A percentile compares a stretch with the other conserved stretches of the same genome.
Evolutionary conservation across 2,329 filamentous ascomycete genomes (phyloP).

Genomic region (Byssoonygena ceratinophila): DNA sequence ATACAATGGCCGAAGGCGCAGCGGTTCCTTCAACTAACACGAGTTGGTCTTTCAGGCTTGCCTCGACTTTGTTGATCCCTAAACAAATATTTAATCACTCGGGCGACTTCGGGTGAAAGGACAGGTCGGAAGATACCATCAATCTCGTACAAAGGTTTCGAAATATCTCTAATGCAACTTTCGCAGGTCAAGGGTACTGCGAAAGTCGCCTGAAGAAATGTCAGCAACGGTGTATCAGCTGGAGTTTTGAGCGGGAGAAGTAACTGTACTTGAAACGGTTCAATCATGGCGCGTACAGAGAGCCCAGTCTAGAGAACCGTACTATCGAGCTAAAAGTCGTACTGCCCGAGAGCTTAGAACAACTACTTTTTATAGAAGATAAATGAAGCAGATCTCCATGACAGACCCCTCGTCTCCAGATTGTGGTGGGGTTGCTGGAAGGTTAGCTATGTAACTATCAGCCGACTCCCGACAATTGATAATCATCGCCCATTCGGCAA

Average conservation of each 20-base stretch:
- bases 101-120: background rate
- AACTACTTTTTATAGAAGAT: background rate
- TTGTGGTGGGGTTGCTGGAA: conserved; percentile 1
- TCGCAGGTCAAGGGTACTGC: conserved; percentile 91
- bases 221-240: conserved; percentile 1
- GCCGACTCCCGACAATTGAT: conserved; percentile 5
- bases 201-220: conserved; percentile 63
- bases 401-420: background rate
- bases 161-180: conserved; percentile 76
- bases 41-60: conserved; percentile 70
- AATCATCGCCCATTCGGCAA: background rate
- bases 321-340: background rate
- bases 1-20: conserved; percentile 78
- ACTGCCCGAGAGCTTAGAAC: background rate
- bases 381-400: background rate
- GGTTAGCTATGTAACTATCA: background rate
- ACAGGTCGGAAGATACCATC: conserved; percentile 40
- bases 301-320: background rate
- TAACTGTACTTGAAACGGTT: conserved; percentile 37
- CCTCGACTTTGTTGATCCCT: conserved; percentile 76
- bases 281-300: conserved; percentile 29
- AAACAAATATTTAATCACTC: conserved; percentile 1
- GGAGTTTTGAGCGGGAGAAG: conserved; percentile 1
- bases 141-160: conserved; percentile 63
- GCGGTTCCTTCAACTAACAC: conserved; percentile 79